Base-by-base conservation (phyloP, 179 eudicot species). In the Spergularia azorica region DNA sequence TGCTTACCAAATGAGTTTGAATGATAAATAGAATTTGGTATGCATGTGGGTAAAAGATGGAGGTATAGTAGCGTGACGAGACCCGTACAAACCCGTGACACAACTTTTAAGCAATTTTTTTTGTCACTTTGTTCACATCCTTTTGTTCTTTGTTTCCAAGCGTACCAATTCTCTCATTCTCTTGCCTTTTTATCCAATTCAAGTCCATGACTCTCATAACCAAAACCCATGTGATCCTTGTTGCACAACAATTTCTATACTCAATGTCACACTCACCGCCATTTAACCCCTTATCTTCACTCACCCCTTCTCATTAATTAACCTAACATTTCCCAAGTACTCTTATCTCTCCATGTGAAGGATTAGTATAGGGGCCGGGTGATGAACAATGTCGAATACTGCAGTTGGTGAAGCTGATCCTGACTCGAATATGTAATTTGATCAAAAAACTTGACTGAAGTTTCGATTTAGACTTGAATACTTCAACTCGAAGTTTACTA, bases 61-160 rank as follows among this genome's bases (percentile, higher is more conserved):
- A 46, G 41, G 36, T 59, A 74, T 73, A 1, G 39, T 6, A 69
- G 26, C 52, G 82, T 60, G 69, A 79, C 14, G 12, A 58, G 73
- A 65, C 16, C 5, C 70, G 55, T 50, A 74, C 32, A 17, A 81
- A 79, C 86, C 91, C 91, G 91, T 88, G 91, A 88, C 61, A 46
- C 12, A 54, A 69, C 50, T 11, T 61, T 70, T 21, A 63, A 18
- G 61, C 66, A 9, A 57, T 36, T 59, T 18, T n/a, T 71, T 79
- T 26, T 82, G 87, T 79, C 87, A 63, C 70, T 67, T 86, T 82
- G 52, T 77, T 41, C 11, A 57, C 73, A 69, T 48, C 76, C 39
- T 51, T 64, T 79, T 79, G 48, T 70, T 54, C 18, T 68, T 74
- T 84, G 87, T 80, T 74, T 73, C 18, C 62, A 21, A 67, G 52